A percentile compares a stretch with the other conserved stretches of the same genome.
These are phyloP conservation scores for Zelonia costaricensis DNA, from an alignment of 208 protist genomes.

Conservation along the genomic window DNA sequence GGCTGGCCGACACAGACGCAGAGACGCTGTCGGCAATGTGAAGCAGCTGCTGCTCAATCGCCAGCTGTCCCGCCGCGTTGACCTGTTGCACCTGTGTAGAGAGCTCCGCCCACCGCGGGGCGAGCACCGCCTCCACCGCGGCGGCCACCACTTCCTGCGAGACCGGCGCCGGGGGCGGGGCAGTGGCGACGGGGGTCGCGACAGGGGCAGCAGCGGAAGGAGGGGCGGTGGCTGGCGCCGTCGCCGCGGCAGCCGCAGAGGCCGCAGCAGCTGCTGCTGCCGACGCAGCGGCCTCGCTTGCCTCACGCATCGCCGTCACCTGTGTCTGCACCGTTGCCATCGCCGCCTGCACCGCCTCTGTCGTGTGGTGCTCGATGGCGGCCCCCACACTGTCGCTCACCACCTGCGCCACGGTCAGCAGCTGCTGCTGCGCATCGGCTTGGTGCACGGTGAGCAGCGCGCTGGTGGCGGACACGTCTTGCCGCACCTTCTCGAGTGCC, in stretches of 20 bases:
- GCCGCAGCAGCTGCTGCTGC: conserved; percentile 1
- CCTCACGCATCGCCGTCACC: conserved; percentile 13
- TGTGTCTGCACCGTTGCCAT: conserved; percentile 29
- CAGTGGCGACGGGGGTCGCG: background rate
- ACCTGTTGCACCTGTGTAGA: conserved; percentile 28
- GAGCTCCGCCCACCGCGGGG: conserved; percentile 38
- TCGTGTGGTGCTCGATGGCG: conserved; percentile 35
- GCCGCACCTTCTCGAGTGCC: conserved; percentile 40
- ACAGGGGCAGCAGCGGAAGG: background rate
- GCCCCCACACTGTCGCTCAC: conserved; percentile 67
- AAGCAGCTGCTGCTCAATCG: conserved; percentile 27
- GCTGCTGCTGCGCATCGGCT: conserved; percentile 40
- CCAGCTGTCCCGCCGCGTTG: conserved; percentile 24
- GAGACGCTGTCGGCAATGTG: conserved; percentile 32
- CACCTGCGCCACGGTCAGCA: conserved; percentile 59
- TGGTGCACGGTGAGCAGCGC: conserved; percentile 27
- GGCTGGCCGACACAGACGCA: conserved; percentile 16
- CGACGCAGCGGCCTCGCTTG: conserved; percentile 1
- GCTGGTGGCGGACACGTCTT: conserved; percentile 12
- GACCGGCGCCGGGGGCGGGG: conserved; percentile 8
- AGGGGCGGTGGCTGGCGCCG: background rate
- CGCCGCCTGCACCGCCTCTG: conserved; percentile 25
- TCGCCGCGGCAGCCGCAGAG: background rate
- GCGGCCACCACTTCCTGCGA: conserved; percentile 33
- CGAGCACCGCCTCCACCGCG: conserved; percentile 55